Conservation (phyloP, 1,284 basidiomycete species). For the Microbotryum scabiosae region DNA sequence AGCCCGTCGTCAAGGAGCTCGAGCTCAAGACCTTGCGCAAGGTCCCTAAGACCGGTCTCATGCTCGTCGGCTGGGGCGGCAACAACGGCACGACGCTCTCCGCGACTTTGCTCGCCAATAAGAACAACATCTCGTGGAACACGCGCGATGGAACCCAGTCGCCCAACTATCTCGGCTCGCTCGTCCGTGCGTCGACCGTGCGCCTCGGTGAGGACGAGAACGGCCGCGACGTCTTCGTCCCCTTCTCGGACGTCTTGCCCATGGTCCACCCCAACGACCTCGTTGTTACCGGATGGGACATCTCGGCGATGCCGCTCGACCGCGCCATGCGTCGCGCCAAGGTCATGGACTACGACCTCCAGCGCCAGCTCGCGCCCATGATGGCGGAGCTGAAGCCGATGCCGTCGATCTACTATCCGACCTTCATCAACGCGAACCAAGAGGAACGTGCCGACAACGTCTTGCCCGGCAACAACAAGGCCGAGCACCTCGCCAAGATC, state of each 20-base stretch:
- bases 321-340: slow-evolving; percentile 87
- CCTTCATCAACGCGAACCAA: slow-evolving; percentile 64
- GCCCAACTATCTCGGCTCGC: slow-evolving; percentile 83
- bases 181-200: slow-evolving; percentile 90
- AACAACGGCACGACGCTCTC: slow-evolving; percentile 95
- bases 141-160: slow-evolving; percentile 87
- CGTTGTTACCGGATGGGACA: slow-evolving; percentile 93
- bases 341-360: slow-evolving; percentile 93
- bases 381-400: slow-evolving; percentile 79
- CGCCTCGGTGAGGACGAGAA: slow-evolving; percentile 76
- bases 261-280: slow-evolving; percentile 99
- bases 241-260: slow-evolving; percentile 85
- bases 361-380: slow-evolving; percentile 82
- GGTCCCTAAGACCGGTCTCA: slow-evolving; percentile 86
- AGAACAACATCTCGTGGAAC: slow-evolving; percentile 87
- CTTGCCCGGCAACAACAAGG: slow-evolving; percentile 77
- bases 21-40: slow-evolving; percentile 87
- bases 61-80: slow-evolving; percentile 94
- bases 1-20: slow-evolving; percentile 63
- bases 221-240: slow-evolving; percentile 87
- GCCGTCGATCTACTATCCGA: slow-evolving; percentile 70
- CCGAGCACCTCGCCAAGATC: slow-evolving; percentile 82
- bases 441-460: slow-evolving; percentile 90
- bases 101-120: slow-evolving; percentile 93
- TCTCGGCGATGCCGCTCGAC: slow-evolving; percentile 75